A percentile compares a stretch with the other conserved stretches of the same genome.
Evolutionary conservation across 2,329 filamentous ascomycete species (phyloP).

Genomic region (Leptodontidium sp.): DNA sequence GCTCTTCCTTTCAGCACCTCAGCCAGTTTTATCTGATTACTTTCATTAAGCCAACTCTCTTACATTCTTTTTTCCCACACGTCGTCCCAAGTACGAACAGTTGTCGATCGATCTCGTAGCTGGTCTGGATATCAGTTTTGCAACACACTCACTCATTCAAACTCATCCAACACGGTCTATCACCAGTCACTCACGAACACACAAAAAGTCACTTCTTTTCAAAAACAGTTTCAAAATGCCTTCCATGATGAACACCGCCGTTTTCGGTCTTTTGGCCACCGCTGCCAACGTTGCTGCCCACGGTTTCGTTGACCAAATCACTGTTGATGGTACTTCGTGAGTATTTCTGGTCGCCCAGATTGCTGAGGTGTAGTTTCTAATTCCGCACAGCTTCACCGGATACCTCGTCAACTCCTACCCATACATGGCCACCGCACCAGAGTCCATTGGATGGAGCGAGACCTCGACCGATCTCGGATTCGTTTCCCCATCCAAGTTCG

Average conservation of each 20-base stretch:
- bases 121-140: slow-evolving; percentile 27
- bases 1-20: slow-evolving; percentile 12
- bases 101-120: slow-evolving; percentile 22
- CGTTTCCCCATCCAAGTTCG: slow-evolving; percentile 56
- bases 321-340: slow-evolving; percentile 50
- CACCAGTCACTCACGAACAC: slow-evolving; percentile 3
- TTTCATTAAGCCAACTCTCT: slow-evolving; percentile 16
- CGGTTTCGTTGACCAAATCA: slow-evolving; percentile 54
- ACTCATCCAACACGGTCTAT: slow-evolving; percentile 11
- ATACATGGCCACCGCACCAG: slow-evolving; percentile 39
- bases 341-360: slow-evolving; percentile 19
- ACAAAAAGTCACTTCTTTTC: slow-evolving; percentile 5
- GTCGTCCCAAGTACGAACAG: slow-evolving; percentile 23
- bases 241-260: slow-evolving; percentile 33
- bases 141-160: slow-evolving; percentile 16
- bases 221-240: slow-evolving; percentile 31
- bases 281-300: slow-evolving; percentile 55
- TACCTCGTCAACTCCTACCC: slow-evolving; percentile 34
- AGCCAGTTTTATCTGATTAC: slow-evolving; percentile 21
- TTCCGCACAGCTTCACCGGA: slow-evolving; percentile 44
- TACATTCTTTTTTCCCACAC: slow-evolving; percentile 9
- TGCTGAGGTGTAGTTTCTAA: background rate
- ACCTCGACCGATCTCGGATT: slow-evolving; percentile 56
- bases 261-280: slow-evolving; percentile 43
- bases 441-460: slow-evolving; percentile 51